Evolutionary conservation across 192 early-diverging fungal genomes (phyloP).

Genomic region (Mortierella alpina): DNA sequence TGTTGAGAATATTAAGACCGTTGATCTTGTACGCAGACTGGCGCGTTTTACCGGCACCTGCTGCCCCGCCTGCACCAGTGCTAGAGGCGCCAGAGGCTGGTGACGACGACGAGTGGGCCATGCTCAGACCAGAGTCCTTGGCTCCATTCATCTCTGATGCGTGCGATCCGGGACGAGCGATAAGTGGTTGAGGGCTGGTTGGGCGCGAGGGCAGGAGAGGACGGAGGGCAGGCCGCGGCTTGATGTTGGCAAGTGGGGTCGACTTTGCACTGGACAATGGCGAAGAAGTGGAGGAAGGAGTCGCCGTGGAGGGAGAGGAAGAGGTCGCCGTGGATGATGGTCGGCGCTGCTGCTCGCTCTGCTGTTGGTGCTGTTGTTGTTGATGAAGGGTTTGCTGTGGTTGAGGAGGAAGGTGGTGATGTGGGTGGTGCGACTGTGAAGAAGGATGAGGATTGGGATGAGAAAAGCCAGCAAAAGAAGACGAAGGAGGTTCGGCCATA

Average conservation of each 20-base stretch:
- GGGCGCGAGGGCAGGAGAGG: slow-evolving; percentile 45
- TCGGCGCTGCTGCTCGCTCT: background rate
- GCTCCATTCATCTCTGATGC: slow-evolving; percentile 18
- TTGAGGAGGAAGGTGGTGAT: background rate
- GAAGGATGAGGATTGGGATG: background rate
- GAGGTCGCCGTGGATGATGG: slow-evolving; percentile 11
- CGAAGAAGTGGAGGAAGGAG: slow-evolving; percentile 11
- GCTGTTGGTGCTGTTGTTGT: slow-evolving; percentile 12
- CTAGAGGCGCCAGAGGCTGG: background rate
- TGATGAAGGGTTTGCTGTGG: slow-evolving; percentile 18
- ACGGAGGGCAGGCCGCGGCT: slow-evolving; percentile 40
- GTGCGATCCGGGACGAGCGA: slow-evolving; percentile 3
- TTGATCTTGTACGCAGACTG: slow-evolving; percentile 68
- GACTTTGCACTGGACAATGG: background rate
- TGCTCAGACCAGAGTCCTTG: slow-evolving; percentile 3
- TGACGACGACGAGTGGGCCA: background rate
- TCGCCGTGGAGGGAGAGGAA: background rate
- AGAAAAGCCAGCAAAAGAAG: slow-evolving; percentile 17
- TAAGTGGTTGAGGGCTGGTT: slow-evolving; percentile 45
- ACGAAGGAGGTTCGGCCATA: slow-evolving; percentile 39
- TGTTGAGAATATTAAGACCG: slow-evolving; percentile 74
- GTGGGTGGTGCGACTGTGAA: background rate
- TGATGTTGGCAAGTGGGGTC: slow-evolving; percentile 27
- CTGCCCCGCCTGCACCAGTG: background rate
- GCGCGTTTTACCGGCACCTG: slow-evolving; percentile 32